These are phyloP conservation scores for Diplotaxis tenuifolia DNA, from an alignment of 345 rosid genomes.

Conservation along the genomic window DNA sequence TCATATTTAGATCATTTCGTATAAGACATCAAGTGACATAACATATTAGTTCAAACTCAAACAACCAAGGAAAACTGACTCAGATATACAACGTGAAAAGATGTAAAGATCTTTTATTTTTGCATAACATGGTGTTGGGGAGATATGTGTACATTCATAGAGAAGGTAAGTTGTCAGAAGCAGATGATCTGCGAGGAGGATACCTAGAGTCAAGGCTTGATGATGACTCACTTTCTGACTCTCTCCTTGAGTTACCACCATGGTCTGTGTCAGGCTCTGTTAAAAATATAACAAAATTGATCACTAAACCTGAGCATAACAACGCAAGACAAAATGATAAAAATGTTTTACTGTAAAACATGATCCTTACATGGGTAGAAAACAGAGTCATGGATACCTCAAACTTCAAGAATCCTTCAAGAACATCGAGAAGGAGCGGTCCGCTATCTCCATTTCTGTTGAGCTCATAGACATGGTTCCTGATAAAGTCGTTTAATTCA, in stretches of 20 bases:
- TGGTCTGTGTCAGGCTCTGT: constrained; percentile 67
- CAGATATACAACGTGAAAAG: not conserved
- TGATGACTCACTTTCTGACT: constrained; percentile 53
- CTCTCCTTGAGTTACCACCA: constrained; percentile 62
- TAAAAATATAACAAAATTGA: not conserved
- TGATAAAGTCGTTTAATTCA: constrained; percentile 78
- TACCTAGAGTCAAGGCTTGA: constrained; percentile 64
- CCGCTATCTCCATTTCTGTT: constrained; percentile 81
- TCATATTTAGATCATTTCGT: too few relatives aligned
- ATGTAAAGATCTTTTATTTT: not conserved
- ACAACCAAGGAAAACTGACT: constrained; percentile 17
- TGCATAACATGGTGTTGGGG: not conserved
- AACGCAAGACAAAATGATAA: not conserved
- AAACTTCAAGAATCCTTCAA: constrained; percentile 87
- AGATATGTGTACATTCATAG: constrained; percentile 61
- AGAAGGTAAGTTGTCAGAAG: constrained; percentile 86
- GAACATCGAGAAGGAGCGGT: constrained; percentile 84
- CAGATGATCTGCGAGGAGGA: constrained; percentile 68
- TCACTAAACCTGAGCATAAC: constrained; percentile 8
- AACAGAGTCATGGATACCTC: constrained; percentile 46
- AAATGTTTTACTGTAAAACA: not conserved
- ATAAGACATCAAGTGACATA: too few relatives aligned
- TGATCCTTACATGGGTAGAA: not conserved
- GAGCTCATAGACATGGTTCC: constrained; percentile 76
- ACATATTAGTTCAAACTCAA: constrained; percentile 9